Base-by-base conservation (phyloP, 2,329 filamentous ascomycete genomes). In the Penicillium sclerotigenum region DNA sequence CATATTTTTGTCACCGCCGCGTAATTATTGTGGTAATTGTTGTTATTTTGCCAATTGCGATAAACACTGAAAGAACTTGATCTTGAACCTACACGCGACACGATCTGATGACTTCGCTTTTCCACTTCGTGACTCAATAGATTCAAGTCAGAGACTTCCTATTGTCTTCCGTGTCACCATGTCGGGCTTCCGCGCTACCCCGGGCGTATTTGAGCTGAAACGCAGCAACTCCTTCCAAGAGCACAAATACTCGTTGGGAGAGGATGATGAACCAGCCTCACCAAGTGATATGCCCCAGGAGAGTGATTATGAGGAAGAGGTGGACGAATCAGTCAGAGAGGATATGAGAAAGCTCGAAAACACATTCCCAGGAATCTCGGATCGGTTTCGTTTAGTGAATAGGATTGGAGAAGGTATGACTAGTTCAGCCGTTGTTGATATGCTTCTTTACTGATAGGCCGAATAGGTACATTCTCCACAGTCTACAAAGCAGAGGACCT, bases 401-500 rank as follows among this genome's bases (percentile, higher is more conserved):
- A 88, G 93, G 60, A 99, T 99, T 69, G 94, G 94, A 69, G 94
- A 99, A 83, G 94, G 91, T 92, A 76, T 54, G 65, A 58, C n/a
- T 29, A 22, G 33, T 52, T 11, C 22, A 29, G 34, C 22, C 20
- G n/a, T 45, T 46, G 26, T 33, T 52, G 22, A 20, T 40, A 9
- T 20, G 31, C 13, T 20, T 37, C 38, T 29, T 56, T 9, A 47
- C 40, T 57, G 33, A 52, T 13, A 33, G 18, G 11, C 16, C 52
- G 54, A 59, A 52, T 58, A 96, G 91, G 94, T 56, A 99, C 94
- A 1, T 99, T 99, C 72, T 97, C 94, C 0, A 97, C 94, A 2
- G 94, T 99, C 13, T 99, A 99, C 81, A 99, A 99, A 74, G 94
- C 95, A 20, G 91, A 97, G 74, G 94, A 99, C 71, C 77, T 97